Percentiles rank a stretch among this genome's conserved stretches.
phyloP scores from a whole-genome alignment of 176 grass and related monocot genomes.

The Carex kokanica region DNA sequence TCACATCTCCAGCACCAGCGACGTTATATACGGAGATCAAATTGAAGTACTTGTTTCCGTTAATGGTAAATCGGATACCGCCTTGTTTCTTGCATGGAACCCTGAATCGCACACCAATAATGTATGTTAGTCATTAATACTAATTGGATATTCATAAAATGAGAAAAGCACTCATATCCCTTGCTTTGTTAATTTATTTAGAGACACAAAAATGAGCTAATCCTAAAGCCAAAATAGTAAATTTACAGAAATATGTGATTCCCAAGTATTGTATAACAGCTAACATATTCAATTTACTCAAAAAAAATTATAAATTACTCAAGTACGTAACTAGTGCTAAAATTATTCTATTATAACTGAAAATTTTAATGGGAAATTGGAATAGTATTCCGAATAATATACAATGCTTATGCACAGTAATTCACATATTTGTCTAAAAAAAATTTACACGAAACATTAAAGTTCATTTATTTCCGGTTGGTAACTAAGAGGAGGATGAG shows the following conservation, averaged over 20 bases:
- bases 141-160: background rate
- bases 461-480: background rate
- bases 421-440: background rate
- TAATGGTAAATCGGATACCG: conserved; percentile 57
- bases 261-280: background rate
- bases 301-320: background rate
- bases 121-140: background rate
- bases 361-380: background rate
- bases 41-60: conserved; percentile 68
- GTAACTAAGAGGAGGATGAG: background rate
- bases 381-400: background rate
- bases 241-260: background rate
- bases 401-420: background rate
- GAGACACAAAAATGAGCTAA: too few relatives aligned
- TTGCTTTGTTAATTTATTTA: background rate
- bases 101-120: conserved; percentile 6
- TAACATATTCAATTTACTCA: too few relatives aligned
- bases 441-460: background rate
- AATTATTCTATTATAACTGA: background rate
- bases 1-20: conserved; percentile 63
- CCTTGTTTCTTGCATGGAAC: conserved; percentile 51
- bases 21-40: conserved; percentile 56
- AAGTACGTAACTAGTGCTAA: background rate
- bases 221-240: background rate
- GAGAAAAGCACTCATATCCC: background rate